Base-by-base conservation (phyloP, 2,329 filamentous ascomycete species). In the Penicillium sp. region DNA sequence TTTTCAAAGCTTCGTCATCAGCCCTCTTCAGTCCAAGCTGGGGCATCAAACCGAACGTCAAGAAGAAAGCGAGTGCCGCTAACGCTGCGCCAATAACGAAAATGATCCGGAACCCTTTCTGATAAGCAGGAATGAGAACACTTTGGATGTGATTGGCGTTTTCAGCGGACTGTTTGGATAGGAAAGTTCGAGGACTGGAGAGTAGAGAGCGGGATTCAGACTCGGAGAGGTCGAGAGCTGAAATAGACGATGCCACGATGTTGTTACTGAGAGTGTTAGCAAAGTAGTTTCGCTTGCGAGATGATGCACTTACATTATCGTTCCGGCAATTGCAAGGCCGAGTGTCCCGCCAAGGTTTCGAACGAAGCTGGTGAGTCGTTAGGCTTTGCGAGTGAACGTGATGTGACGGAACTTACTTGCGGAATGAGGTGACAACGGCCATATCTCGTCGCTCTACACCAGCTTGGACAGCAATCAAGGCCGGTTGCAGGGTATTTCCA, bases 401-500 rank as follows among this genome's bases (percentile, higher is more conserved):
- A 27, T 5, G 1, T 5, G 1, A 8, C 2, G 5, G 10, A 24
- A 55, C 58, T 20, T 61, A 69, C 69, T 70, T 71, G 20, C 69
- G 60, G 47, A 70, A 70, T 1, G 66, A 61, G 5, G 72, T 74
- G 5, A 74, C 67, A 1, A 74, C 69, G 2, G 72, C 72, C 72
- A 74, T 75, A 33, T 75, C 68, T 30, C 65, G 57, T 46, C 70
- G 58, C 16, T 66, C 64, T 13, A 74, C 72, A 4, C 72, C 70
- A 2, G 72, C 72, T 61, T 74, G 72, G 14, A 74, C 61, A 13
- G 70, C 71, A 18, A 73, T 72, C 1, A 73, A 63, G 18, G 67
- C 53, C 3, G 78, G 78, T 53, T 81, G 78, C 24, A 81, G 63
- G 2, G 78, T 81, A 44, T 80, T 79, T 2, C 79, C 78, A 14